Percentiles rank a stretch among this genome's conserved stretches.
These are phyloP conservation scores for Zizania latifolia DNA, from an alignment of 176 grass and related monocot species.

Conservation along the genomic window DNA sequence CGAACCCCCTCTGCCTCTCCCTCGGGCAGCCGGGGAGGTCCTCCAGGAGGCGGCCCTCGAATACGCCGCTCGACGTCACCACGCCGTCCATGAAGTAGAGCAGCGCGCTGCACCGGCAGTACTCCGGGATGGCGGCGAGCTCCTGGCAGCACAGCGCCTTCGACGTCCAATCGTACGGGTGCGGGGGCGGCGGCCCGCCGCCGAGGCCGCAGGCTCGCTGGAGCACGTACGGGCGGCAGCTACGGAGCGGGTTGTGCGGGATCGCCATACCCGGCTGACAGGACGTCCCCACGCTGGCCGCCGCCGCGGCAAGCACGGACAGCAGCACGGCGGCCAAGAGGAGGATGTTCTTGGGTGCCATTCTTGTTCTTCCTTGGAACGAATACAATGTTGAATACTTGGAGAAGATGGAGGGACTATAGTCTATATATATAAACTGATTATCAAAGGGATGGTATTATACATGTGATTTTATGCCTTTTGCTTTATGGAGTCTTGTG, in stretches of 20 bases:
- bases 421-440: not conserved
- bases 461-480: not conserved
- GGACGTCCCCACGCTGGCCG: not conserved
- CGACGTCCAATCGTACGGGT: not conserved
- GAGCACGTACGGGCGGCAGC: not conserved
- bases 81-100: conserved; percentile 5
- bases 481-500: not conserved
- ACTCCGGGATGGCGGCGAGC: not conserved
- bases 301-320: not conserved
- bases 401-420: not conserved
- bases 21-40: not conserved
- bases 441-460: too few species aligned
- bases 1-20: not conserved
- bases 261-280: not conserved
- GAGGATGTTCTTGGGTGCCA: not conserved
- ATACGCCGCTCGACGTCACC: not conserved
- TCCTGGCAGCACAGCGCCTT: not conserved
- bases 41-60: not conserved
- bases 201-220: not conserved
- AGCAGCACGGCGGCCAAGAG: not conserved
- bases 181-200: not conserved
- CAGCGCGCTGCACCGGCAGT: conserved; percentile 14
- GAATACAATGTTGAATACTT: not conserved
- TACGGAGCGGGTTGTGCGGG: not conserved
- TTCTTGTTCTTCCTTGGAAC: not conserved